A percentile compares a stretch with the other conserved stretches of the same genome.
These are phyloP conservation scores for Komagataella mondaviorum DNA, from an alignment of 805 yeast species.

Conservation along the genomic window DNA sequence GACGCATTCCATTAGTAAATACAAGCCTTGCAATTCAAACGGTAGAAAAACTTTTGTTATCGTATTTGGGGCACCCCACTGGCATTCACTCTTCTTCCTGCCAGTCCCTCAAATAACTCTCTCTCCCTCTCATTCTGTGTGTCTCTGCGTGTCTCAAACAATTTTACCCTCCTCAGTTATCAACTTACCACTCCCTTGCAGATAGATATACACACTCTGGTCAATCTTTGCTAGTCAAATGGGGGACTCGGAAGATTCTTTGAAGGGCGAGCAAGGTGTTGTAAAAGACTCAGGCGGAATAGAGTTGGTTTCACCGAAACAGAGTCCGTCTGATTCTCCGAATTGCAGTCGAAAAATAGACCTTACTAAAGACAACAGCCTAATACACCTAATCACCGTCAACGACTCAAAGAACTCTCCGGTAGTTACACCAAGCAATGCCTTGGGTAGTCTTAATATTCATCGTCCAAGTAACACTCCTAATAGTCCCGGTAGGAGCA, in stretches of 20 bases:
- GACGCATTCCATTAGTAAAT: neutral
- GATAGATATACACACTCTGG: neutral
- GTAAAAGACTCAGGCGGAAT: neutral
- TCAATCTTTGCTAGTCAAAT: neutral
- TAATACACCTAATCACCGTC: neutral
- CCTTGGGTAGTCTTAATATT: neutral
- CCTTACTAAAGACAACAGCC: neutral
- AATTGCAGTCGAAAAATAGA: neutral
- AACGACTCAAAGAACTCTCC: neutral
- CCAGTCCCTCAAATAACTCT: neutral
- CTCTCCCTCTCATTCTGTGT: neutral
- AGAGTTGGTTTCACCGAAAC: conserved; percentile 4
- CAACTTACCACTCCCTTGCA: neutral
- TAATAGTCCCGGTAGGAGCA: neutral
- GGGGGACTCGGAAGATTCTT: neutral
- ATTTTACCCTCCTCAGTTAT: neutral
- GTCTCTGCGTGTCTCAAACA: neutral
- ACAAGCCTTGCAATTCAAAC: neutral
- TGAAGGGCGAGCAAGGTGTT: neutral
- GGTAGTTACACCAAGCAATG: neutral
- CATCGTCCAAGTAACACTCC: neutral
- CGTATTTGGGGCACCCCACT: neutral
- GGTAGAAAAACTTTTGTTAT: neutral
- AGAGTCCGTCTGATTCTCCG: conserved; percentile 2
- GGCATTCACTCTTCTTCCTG: neutral